phyloP scores from a whole-genome alignment of 163 green algal genomes.

The Scenedesmus sp. region DNA sequence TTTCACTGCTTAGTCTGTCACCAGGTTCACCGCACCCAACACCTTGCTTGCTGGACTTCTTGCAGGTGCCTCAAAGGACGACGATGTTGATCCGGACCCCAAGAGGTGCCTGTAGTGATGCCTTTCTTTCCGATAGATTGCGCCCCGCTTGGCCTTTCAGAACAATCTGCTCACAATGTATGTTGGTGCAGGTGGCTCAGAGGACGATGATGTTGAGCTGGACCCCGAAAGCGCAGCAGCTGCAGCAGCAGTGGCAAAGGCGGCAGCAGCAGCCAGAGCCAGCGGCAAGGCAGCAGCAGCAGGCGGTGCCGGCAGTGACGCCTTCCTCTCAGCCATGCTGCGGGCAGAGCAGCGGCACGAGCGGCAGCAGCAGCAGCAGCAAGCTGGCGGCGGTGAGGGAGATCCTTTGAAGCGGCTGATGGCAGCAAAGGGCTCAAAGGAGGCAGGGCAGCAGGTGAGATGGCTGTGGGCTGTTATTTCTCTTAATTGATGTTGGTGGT shows the following conservation, averaged over 20 bases:
- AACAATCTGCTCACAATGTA: too few species aligned
- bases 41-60: too few species aligned
- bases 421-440: constrained; percentile 13
- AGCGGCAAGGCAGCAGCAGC: background rate
- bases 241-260: background rate
- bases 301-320: constrained; percentile 1
- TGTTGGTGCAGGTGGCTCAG: background rate
- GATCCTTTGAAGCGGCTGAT: constrained; percentile 17
- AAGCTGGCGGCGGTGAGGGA: background rate
- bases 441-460: constrained; percentile 13
- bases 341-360: constrained; percentile 32
- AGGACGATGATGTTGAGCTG: constrained; percentile 27
- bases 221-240: background rate
- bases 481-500: background rate
- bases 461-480: background rate
- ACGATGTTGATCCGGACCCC: too few species aligned
- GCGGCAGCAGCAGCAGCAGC: constrained; percentile 25
- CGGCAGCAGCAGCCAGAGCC: constrained; percentile 33
- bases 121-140: too few species aligned
- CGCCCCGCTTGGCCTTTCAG: too few species aligned
- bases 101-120: too few species aligned
- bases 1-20: too few species aligned
- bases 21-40: too few species aligned
- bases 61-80: too few species aligned
- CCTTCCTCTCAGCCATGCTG: constrained; percentile 36